phyloP scores from a whole-genome alignment of 2,329 filamentous ascomycete species.

The Tolypocladium inflatum region DNA sequence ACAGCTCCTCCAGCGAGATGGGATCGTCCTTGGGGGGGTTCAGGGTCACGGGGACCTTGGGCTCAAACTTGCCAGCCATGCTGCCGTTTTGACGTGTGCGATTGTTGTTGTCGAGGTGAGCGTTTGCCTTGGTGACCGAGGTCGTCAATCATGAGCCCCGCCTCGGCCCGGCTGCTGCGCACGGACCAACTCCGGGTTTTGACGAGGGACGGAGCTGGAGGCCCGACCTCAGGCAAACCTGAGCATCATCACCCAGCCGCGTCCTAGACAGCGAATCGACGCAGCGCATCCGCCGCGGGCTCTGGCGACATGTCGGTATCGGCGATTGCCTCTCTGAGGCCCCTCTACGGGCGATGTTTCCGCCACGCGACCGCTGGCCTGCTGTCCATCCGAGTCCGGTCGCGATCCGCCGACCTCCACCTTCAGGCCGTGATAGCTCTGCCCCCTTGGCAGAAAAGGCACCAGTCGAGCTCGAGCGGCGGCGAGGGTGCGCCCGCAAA shows the following conservation, averaged over 20 bases:
- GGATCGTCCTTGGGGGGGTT: constrained; percentile 79
- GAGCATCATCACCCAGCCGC: neutral
- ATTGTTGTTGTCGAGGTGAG: neutral
- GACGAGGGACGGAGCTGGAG: neutral
- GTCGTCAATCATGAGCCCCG: constrained; percentile 1
- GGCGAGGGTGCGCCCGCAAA: constrained; percentile 5
- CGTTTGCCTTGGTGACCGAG: neutral
- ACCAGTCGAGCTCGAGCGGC: constrained; percentile 14
- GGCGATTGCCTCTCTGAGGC: constrained; percentile 23
- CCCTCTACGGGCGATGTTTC: constrained; percentile 18
- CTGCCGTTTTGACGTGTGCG: neutral
- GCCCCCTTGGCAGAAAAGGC: constrained; percentile 15
- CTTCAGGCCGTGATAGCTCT: constrained; percentile 20
- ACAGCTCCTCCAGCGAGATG: constrained; percentile 72
- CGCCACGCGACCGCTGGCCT: constrained; percentile 17
- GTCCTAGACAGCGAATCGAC: neutral
- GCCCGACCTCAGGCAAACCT: neutral
- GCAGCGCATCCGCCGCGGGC: neutral
- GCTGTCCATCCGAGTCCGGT: constrained; percentile 21
- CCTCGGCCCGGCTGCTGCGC: constrained; percentile 4
- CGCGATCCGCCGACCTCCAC: constrained; percentile 15
- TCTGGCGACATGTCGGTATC: constrained; percentile 20
- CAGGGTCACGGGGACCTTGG: constrained; percentile 66
- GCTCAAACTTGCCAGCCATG: constrained; percentile 64
- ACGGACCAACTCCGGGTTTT: constrained; percentile 5